Base-by-base conservation (phyloP, 1,284 basidiomycete genomes). In the Sanguinoderma infundibulare region DNA sequence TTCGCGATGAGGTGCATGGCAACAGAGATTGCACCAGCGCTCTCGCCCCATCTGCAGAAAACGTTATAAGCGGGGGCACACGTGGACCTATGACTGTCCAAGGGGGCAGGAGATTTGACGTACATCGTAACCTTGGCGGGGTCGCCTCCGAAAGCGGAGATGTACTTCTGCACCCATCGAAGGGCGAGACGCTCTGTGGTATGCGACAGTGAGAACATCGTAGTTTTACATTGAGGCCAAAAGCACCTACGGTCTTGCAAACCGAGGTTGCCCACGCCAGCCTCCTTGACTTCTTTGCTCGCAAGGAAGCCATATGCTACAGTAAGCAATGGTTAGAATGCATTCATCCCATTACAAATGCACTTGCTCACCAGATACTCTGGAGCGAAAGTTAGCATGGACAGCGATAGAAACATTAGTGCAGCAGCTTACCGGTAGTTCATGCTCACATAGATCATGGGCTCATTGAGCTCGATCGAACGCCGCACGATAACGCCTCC, bases 121-220 rank as follows among this genome's bases (percentile, higher is more conserved):
- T 71, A 86, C 85, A 86, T 80, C 1, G 83, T 85, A 4, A 87
- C 85, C 68, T 81, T 81, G 1, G 75, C 73, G 15, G 83, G 82
- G 68, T 90, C 83, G 7, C 90, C 90, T 1, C 88, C 87, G 60
- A 91, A 91, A 0, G 74, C 73, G 14, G 73, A 62, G 46, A 91
- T 87, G 67, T 91, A 87, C 67, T 85, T 79, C 63, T 89, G 83
- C 0, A 90, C 75, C 70, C 70, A 72, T 3, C 60, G 64, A 30
- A 72, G 62, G 2, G 70, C 68, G 17, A 65, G 67, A 4, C 70
- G 70, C 61, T 72, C 70, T 53, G 50, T 30, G 54, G 28, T 15
- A 57, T 39, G 26, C 44, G n/a, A 46, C 26, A 24, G 36, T 56
- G 26, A 53, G 49, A 49, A 17, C 12, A 17, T n/a, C n/a, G n/a